Conservation (phyloP, 345 rosid genomes). For the Brassica incana region DNA sequence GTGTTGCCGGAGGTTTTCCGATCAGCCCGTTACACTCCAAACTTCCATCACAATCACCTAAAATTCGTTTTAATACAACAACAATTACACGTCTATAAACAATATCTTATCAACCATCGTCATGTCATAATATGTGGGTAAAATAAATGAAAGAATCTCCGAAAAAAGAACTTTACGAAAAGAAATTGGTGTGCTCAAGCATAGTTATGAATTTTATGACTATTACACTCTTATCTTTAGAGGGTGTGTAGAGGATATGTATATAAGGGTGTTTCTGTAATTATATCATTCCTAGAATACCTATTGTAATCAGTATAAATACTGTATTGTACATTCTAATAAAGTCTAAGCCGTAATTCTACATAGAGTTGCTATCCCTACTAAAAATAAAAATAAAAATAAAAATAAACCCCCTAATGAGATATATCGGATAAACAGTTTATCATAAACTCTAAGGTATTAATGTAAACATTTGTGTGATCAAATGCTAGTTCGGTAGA, state of each 20-base stretch:
- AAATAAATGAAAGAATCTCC: background rate
- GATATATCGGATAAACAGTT: background rate
- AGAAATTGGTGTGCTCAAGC: background rate
- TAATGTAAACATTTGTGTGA: background rate
- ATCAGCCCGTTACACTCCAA: constrained; percentile 67
- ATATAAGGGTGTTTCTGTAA: no score
- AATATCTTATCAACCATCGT: background rate
- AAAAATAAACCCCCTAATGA: background rate
- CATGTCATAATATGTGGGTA: background rate
- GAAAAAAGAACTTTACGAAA: background rate
- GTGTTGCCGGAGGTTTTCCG: constrained; percentile 77
- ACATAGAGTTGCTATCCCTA: no score
- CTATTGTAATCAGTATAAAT: no score
- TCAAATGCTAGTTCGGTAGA: background rate
- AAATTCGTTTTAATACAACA: background rate
- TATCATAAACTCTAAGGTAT: background rate
- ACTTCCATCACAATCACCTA: constrained; percentile 65
- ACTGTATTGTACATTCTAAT: no score
- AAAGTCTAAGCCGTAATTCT: no score
- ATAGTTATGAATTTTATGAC: background rate
- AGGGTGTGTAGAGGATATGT: no score
- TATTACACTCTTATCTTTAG: no score
- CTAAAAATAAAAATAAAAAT: no score
- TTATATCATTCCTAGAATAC: no score
- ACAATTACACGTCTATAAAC: background rate